A percentile compares a stretch with the other conserved stretches of the same genome.
These are phyloP conservation scores for Vitis rupestris DNA, from an alignment of 164 flowering plant species.

Conservation along the genomic window DNA sequence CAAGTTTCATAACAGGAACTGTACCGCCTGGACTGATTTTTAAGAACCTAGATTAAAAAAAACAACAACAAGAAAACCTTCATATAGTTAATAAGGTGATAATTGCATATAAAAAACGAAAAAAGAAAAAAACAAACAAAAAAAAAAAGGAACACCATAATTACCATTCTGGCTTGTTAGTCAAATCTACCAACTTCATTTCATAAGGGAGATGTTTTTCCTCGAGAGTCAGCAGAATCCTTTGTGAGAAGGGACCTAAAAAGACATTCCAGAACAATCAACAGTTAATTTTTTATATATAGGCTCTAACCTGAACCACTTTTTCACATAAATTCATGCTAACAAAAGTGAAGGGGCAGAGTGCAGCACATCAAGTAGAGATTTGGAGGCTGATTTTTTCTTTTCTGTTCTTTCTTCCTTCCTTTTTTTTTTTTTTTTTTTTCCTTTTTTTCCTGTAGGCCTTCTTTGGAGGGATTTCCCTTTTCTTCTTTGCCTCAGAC, in stretches of 20 bases:
- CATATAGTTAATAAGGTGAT: not conserved
- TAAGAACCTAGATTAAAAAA: slow-evolving; percentile 56
- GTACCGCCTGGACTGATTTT: slow-evolving; percentile 79
- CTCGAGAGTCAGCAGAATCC: slow-evolving; percentile 88
- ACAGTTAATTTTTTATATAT: not conserved
- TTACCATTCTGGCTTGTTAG: slow-evolving; percentile 94
- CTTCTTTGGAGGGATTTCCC: too few species aligned
- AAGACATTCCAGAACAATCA: not conserved
- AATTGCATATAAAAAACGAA: not conserved
- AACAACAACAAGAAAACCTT: not conserved
- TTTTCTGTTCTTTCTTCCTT: too few species aligned
- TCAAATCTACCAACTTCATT: slow-evolving; percentile 74
- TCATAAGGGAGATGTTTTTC: slow-evolving; percentile 90
- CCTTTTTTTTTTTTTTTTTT: too few species aligned
- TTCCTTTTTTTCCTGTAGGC: too few species aligned
- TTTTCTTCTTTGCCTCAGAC: too few species aligned
- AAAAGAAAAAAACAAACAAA: not conserved
- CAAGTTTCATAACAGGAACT: slow-evolving; percentile 84
- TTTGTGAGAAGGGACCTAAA: slow-evolving; percentile 90
- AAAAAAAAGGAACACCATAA: not conserved
- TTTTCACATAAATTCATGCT: too few species aligned
- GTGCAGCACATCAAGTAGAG: too few species aligned
- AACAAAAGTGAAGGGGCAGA: too few species aligned
- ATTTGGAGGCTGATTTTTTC: too few species aligned
- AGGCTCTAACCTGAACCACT: too few species aligned